phyloP scores from a whole-genome alignment of 176 grass and related monocot species.

The Oryza meridionalis region DNA sequence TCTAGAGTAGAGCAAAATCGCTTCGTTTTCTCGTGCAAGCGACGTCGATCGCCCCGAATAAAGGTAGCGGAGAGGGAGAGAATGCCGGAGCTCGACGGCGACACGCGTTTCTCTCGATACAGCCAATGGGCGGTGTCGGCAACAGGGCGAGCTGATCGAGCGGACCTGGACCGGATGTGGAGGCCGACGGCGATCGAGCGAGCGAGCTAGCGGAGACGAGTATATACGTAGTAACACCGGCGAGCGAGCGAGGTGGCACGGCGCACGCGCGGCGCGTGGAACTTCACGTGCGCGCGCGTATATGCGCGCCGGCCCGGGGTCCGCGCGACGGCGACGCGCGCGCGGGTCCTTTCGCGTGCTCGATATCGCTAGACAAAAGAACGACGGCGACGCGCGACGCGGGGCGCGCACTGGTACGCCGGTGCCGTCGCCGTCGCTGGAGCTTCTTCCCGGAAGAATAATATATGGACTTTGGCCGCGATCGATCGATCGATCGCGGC shows the following conservation, averaged over 20 bases:
- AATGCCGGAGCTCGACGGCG: slow-evolving; percentile 16
- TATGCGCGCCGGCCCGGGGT: slow-evolving; percentile 9
- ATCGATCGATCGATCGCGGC: too few species aligned
- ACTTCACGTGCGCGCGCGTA: slow-evolving; percentile 27
- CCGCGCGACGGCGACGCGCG: background rate
- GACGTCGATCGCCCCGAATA: slow-evolving; percentile 6
- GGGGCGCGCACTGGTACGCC: too few species aligned
- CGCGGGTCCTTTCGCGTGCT: background rate
- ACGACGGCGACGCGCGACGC: slow-evolving; percentile 16
- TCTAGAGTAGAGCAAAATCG: background rate
- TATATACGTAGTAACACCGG: background rate
- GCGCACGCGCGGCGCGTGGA: slow-evolving; percentile 48
- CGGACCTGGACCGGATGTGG: too few species aligned
- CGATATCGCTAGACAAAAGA: background rate
- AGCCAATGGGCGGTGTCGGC: slow-evolving; percentile 30
- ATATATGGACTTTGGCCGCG: background rate
- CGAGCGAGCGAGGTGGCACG: slow-evolving; percentile 3
- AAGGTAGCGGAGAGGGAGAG: background rate
- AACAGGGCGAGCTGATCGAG: background rate
- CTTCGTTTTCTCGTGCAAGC: background rate
- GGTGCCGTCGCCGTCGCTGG: too few species aligned
- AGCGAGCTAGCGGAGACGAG: background rate
- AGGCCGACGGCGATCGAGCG: background rate
- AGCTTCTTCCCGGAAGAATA: background rate
- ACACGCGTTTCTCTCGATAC: background rate